A percentile compares a stretch with the other conserved stretches of the same genome.
phyloP scores from a whole-genome alignment of 1,284 basidiomycete species.

The Irpex lacteus region DNA sequence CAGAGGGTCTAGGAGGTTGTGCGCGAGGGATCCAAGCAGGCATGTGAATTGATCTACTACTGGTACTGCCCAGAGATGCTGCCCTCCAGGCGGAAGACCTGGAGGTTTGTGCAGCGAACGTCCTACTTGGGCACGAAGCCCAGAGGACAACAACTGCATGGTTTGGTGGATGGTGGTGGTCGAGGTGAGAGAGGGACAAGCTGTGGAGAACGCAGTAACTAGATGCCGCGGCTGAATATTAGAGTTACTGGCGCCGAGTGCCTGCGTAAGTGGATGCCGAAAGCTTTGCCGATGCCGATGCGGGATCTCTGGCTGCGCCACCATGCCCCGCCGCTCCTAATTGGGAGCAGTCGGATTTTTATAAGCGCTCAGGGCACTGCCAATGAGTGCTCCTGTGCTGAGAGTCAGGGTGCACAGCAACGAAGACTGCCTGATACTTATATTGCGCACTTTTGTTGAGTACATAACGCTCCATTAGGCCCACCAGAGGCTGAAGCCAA shows the following conservation, averaged over 20 bases:
- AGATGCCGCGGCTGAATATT: not conserved
- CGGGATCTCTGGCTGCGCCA: constrained; percentile 29
- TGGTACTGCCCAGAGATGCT: constrained; percentile 11
- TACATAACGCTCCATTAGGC: no score
- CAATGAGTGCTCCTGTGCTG: no score
- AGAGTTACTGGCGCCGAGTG: not conserved
- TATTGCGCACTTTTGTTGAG: no score
- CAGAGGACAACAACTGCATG: constrained; percentile 59
- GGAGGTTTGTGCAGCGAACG: constrained; percentile 20
- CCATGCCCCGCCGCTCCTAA: constrained; percentile 21
- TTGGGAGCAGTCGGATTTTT: not conserved
- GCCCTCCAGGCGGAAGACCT: not conserved
- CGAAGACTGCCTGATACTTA: no score
- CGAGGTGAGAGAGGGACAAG: not conserved
- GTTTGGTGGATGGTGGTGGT: constrained; percentile 13
- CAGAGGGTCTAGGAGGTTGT: constrained; percentile 24
- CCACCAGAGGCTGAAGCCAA: no score
- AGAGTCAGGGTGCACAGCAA: no score
- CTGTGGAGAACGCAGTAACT: not conserved
- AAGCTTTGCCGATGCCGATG: not conserved
- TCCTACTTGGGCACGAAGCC: constrained; percentile 38
- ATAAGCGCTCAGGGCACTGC: no score
- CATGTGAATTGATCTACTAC: constrained; percentile 42
- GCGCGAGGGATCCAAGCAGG: constrained; percentile 31
- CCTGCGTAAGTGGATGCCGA: constrained; percentile 22